phyloP scores from a whole-genome alignment of 2,329 filamentous ascomycete genomes.

The Nothophoma quercina region DNA sequence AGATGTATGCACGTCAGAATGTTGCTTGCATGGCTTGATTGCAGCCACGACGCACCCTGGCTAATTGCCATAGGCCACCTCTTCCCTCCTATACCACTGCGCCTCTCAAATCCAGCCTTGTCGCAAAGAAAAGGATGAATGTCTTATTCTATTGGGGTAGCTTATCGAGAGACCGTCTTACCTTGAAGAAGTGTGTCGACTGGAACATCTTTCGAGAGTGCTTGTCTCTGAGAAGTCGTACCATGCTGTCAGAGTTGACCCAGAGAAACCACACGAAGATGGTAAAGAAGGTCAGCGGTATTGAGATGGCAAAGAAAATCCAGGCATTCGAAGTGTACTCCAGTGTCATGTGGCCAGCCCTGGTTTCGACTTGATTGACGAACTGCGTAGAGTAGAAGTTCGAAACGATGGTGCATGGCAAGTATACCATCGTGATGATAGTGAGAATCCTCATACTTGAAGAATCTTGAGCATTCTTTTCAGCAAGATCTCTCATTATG shows the following conservation, averaged over 20 bases:
- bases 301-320: conserved; percentile 33
- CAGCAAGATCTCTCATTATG: conserved; percentile 29
- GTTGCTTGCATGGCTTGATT: no score
- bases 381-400: conserved; percentile 39
- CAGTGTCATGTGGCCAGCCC: conserved; percentile 13
- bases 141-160: no score
- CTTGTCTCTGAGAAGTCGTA: no score
- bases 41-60: no score
- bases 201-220: no score
- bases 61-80: no score
- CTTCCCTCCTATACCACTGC: no score
- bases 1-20: no score
- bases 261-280: conserved; percentile 32
- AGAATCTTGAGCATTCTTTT: conserved; percentile 32
- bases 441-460: conserved; percentile 33
- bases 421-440: conserved; percentile 36
- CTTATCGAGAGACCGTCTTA: no score
- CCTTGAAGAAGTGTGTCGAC: no score
- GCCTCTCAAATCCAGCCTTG: no score
- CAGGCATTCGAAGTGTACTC: conserved; percentile 29
- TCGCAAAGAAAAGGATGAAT: no score
- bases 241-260: conserved; percentile 4
- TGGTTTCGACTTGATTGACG: conserved; percentile 22
- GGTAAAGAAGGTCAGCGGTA: conserved; percentile 30
- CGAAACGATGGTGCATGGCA: conserved; percentile 36